Conservation (phyloP, 2,329 filamentous ascomycete species). For the Uncinocarpus reesii region DNA sequence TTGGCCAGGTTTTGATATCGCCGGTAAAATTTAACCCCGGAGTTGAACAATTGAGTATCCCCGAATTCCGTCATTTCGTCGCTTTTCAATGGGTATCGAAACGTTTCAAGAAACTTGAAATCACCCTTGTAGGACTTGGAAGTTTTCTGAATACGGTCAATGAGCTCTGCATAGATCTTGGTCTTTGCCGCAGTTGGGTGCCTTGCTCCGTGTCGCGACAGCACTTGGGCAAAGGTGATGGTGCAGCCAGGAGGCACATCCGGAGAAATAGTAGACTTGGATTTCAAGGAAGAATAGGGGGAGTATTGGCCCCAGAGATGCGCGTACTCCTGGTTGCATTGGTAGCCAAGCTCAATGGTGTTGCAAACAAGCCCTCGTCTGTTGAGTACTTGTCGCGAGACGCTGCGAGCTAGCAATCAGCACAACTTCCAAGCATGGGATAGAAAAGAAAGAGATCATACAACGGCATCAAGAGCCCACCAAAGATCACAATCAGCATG, state of each 20-base stretch:
- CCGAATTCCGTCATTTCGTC: conserved; percentile 62
- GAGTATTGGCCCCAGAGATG: conserved; percentile 81
- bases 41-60: conserved; percentile 59
- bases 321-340: conserved; percentile 35
- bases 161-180: conserved; percentile 50
- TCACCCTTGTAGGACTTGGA: conserved; percentile 47
- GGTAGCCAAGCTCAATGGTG: conserved; percentile 8
- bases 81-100: conserved; percentile 59
- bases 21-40: conserved; percentile 63
- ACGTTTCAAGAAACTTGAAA: conserved; percentile 61
- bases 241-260: conserved; percentile 57
- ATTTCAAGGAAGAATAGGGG: conserved; percentile 61
- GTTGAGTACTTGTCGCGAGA: not conserved
- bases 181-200: conserved; percentile 66
- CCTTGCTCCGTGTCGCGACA: conserved; percentile 76
- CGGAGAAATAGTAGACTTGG: conserved; percentile 51
- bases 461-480: conserved; percentile 5
- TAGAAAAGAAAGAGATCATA: not conserved
- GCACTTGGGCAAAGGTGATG: conserved; percentile 67
- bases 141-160: conserved; percentile 56
- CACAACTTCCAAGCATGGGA: not conserved
- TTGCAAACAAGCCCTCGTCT: conserved; percentile 4
- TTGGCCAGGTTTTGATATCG: conserved; percentile 57
- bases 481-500: conserved; percentile 5
- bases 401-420: not conserved